Conservation (phyloP, 495 filamentous ascomycete species). For the Penicillium cosmopolitanum region DNA sequence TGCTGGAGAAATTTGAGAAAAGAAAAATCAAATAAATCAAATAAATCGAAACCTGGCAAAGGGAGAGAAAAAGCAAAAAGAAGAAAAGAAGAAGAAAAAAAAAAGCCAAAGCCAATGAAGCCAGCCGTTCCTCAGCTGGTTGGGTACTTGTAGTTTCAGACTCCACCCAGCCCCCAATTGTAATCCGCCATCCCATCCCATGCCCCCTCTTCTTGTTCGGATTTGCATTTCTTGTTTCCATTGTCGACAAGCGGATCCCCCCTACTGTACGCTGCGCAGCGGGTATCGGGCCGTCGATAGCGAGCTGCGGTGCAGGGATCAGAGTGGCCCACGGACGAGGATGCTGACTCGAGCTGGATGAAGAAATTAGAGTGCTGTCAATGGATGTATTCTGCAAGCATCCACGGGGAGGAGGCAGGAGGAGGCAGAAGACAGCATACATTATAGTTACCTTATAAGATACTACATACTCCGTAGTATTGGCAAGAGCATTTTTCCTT, state of each 20-base stretch:
- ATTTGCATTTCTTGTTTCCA: not conserved
- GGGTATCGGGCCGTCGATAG: slow-evolving; percentile 43
- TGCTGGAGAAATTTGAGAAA: no score
- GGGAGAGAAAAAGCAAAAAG: no score
- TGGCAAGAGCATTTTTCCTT: no score
- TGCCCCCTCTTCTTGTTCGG: not conserved
- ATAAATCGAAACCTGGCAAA: no score
- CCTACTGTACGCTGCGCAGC: slow-evolving; percentile 37
- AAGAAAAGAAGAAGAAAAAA: not conserved
- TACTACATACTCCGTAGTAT: no score
- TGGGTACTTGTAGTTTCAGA: not conserved
- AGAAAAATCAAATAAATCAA: no score
- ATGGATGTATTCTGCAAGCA: no score
- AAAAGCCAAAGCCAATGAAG: not conserved
- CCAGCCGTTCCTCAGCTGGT: not conserved
- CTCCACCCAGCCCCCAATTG: not conserved
- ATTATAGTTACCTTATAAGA: not conserved
- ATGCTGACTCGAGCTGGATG: no score
- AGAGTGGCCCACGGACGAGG: not conserved
- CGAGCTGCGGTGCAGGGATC: slow-evolving; percentile 36
- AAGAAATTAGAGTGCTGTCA: no score
- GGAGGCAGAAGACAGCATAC: not conserved
- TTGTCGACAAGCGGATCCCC: slow-evolving; percentile 7
- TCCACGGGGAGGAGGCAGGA: no score
- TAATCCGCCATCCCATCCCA: not conserved